Base-by-base conservation (phyloP, 352 stramenopile genomes). In the Phytophthora lateralis region DNA sequence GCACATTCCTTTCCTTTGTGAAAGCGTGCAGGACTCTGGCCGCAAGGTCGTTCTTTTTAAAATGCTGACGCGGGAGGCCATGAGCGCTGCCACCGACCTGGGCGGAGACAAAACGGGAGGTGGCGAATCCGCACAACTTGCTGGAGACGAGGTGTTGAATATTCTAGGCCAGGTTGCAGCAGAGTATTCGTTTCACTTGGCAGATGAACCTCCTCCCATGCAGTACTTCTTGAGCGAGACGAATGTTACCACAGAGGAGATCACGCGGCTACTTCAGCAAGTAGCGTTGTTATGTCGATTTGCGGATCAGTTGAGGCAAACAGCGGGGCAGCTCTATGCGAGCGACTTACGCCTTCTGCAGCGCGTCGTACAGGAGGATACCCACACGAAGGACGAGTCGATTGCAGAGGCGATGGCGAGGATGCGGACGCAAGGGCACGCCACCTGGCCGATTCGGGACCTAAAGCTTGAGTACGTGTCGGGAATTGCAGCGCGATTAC, bases 1-100 rank as follows among this genome's bases (percentile, higher is more conserved):
- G 12, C 44, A 43, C 2, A 52, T 90, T 7, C 61, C 62, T 26
- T 90, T 90, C 48, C 61, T 90, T 11, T 18, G 63, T 41, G 63
- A 73, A 44, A 46, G 35, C 8, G 3, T 51, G 3, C 41, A 41
- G 27, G 44, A 63, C 3, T 59, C 51, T 15, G 55, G 69, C 12
- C 41, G 38, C 15, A 62, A 72, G 6, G 63, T 79, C 24, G 17
- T 65, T 48, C 51, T 80, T 8, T 54, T 58, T 1, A 65, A 55
- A 48, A 27, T 45, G 1, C 20, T 71, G 9, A 20, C 72, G 10
- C 50, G 29, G 5, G 69, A 76, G 11, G 64, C 71, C 0, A 79
- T 82, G 52, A 41, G 44, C 17, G 64, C 71, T 44, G 63, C 57
- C 14, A 55, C 61, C 18, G 60, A 66, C 6, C 47, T 82, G 3